Evolutionary conservation across 345 rosid species (phyloP).

Genomic region (Arabis hirsuta): DNA sequence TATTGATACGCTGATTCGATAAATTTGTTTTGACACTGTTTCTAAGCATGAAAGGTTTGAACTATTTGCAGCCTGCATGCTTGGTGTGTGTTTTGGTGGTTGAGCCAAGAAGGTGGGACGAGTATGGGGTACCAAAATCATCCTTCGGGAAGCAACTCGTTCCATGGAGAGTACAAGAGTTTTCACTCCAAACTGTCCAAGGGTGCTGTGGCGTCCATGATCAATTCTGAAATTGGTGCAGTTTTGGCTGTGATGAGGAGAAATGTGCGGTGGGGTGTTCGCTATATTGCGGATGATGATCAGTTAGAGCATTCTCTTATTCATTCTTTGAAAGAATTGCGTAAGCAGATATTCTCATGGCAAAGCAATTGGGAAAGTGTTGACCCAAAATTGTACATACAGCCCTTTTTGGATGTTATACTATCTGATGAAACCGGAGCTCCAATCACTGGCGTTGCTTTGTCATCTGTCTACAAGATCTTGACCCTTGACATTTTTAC

Average conservation of each 20-base stretch:
- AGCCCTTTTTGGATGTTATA: slow-evolving; percentile 76
- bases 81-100: slow-evolving; percentile 23
- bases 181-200: slow-evolving; percentile 44
- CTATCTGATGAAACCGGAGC: slow-evolving; percentile 80
- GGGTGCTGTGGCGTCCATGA: slow-evolving; percentile 63
- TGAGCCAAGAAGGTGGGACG: slow-evolving; percentile 40
- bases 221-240: slow-evolving; percentile 72
- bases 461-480: slow-evolving; percentile 77
- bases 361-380: slow-evolving; percentile 56
- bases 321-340: slow-evolving; percentile 68
- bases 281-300: slow-evolving; percentile 60
- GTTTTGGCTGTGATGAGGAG: slow-evolving; percentile 85
- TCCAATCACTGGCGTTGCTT: slow-evolving; percentile 79
- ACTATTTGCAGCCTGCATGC: slow-evolving; percentile 39
- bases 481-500: slow-evolving; percentile 65
- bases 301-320: slow-evolving; percentile 75
- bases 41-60: slow-evolving; percentile 19
- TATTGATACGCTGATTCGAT: not conserved
- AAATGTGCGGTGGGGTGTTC: slow-evolving; percentile 76
- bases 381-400: slow-evolving; percentile 62
- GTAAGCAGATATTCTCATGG: slow-evolving; percentile 69
- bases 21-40: not conserved
- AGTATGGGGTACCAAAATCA: slow-evolving; percentile 56
- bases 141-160: slow-evolving; percentile 44
- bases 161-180: slow-evolving; percentile 44